Evolutionary conservation across 2,329 filamentous ascomycete species (phyloP).

Genomic region (Aschersonia sp.): DNA sequence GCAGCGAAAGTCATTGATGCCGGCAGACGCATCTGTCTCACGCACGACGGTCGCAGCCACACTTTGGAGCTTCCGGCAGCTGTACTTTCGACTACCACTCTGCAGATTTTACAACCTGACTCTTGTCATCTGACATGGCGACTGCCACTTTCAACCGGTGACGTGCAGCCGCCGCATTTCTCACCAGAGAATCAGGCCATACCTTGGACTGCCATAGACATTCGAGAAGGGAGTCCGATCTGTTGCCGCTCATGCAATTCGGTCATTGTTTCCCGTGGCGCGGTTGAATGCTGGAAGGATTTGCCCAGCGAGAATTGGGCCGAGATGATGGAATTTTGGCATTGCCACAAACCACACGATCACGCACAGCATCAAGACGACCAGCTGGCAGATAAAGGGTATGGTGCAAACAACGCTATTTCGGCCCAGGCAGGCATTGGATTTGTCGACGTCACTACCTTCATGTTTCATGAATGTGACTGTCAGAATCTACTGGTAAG

Average conservation of each 20-base stretch:
- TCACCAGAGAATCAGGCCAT: constrained; percentile 23
- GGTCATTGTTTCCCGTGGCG: constrained; percentile 20
- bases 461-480: constrained; percentile 57
- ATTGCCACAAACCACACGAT: constrained; percentile 83
- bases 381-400: constrained; percentile 52
- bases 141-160: constrained; percentile 24
- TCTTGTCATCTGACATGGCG: constrained; percentile 35
- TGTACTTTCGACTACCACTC: constrained; percentile 16
- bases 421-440: constrained; percentile 51
- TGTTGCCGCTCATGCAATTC: constrained; percentile 24
- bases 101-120: constrained; percentile 22
- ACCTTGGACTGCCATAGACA: constrained; percentile 42
- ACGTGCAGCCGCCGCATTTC: constrained; percentile 11
- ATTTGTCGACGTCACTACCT: constrained; percentile 67
- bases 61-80: constrained; percentile 27
- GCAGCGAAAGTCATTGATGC: constrained; percentile 27
- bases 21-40: constrained; percentile 29
- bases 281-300: constrained; percentile 63
- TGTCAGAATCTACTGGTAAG: constrained; percentile 32
- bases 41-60: constrained; percentile 25
- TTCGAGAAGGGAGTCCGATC: constrained; percentile 26
- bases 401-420: constrained; percentile 69
- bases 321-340: constrained; percentile 99
- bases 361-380: constrained; percentile 30
- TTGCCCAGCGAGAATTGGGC: constrained; percentile 95